Percentiles rank a stretch among this genome's conserved stretches.
Conservation (phyloP, 176 grass and related monocot species). For the Rhynchospora tenuis region DNA sequence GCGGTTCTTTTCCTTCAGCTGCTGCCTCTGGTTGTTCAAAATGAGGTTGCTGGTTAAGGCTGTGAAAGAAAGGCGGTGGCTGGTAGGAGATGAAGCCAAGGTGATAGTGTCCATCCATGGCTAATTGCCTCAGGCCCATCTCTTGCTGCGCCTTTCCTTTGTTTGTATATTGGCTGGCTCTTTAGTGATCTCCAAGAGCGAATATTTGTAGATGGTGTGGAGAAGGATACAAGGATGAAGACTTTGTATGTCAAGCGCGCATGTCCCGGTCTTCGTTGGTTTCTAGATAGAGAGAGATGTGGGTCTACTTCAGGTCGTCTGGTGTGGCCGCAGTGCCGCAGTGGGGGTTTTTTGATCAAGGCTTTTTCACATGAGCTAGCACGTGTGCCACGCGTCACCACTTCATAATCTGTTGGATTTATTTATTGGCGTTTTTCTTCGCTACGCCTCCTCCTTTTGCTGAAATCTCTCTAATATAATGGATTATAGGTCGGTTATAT, state of each 20-base stretch:
- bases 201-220: constrained; percentile 20
- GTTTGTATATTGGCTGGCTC: neutral
- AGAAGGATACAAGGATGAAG: constrained; percentile 8
- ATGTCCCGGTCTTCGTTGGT: constrained; percentile 8
- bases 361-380: constrained; percentile 16
- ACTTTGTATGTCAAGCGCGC: constrained; percentile 22
- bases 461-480: neutral
- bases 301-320: neutral
- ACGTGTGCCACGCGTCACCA: neutral
- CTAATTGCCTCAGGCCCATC: constrained; percentile 14
- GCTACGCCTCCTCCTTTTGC: neutral
- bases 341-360: neutral
- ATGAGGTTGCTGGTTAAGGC: neutral
- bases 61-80: neutral
- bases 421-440: neutral
- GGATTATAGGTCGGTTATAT: too few species aligned
- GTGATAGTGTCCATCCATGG: constrained; percentile 14
- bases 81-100: constrained; percentile 10
- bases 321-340: constrained; percentile 1
- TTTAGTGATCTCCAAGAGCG: neutral
- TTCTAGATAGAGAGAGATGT: neutral
- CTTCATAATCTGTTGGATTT: neutral
- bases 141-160: neutral
- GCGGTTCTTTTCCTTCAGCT: neutral
- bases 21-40: neutral